A percentile compares a stretch with the other conserved stretches of the same genome.
phyloP scores from a whole-genome alignment of 805 yeast genomes.

The Ogataea methylovora region DNA sequence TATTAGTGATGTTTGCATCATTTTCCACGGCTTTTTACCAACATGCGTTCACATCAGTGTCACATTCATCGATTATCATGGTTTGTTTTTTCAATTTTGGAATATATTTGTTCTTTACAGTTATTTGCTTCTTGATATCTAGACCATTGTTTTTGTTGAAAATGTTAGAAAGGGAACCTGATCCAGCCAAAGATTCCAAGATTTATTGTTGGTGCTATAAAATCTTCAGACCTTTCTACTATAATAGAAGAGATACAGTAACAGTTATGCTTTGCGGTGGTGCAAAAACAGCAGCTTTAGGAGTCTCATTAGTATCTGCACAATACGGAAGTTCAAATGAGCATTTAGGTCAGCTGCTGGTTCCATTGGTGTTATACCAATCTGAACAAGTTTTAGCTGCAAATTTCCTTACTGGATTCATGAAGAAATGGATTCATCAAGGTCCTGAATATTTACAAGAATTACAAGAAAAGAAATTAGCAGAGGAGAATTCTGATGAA shows the following conservation, averaged over 20 bases:
- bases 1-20: conserved; percentile 51
- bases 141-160: conserved; percentile 45
- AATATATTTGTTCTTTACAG: conserved; percentile 69
- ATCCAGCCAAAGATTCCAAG: conserved; percentile 29
- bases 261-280: conserved; percentile 84
- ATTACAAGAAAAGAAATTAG: conserved; percentile 2
- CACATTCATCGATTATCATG: conserved; percentile 58
- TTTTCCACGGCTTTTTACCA: conserved; percentile 86
- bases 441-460: conserved; percentile 13
- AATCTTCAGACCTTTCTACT: conserved; percentile 57
- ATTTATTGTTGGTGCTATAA: conserved; percentile 38
- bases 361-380: conserved; percentile 81
- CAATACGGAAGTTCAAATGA: conserved; percentile 55
- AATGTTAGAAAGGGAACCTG: conserved; percentile 41
- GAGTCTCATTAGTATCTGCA: conserved; percentile 68
- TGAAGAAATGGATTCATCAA: conserved; percentile 60
- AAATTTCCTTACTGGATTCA: conserved; percentile 55
- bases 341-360: conserved; percentile 62
- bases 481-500: not conserved
- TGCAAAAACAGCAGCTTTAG: conserved; percentile 89
- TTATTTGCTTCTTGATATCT: conserved; percentile 48
- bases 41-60: conserved; percentile 52
- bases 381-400: conserved; percentile 84
- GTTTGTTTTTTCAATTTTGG: conserved; percentile 80
- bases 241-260: conserved; percentile 63